A percentile compares a stretch with the other conserved stretches of the same genome.
Conservation (phyloP, 2,329 filamentous ascomycete species). For the Paecilomyces sp. region DNA sequence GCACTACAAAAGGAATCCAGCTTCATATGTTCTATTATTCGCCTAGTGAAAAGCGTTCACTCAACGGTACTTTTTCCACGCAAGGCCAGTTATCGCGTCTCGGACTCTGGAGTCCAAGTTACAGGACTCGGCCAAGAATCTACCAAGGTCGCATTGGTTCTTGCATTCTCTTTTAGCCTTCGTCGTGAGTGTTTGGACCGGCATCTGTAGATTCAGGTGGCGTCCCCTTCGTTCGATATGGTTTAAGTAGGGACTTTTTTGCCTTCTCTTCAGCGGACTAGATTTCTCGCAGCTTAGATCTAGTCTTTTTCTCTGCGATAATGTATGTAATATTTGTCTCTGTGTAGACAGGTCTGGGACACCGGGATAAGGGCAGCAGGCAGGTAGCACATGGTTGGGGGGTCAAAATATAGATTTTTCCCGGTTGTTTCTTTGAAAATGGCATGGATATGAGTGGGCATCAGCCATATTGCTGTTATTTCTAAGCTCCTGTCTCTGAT, state of each 20-base stretch:
- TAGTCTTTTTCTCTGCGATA: conserved; percentile 2
- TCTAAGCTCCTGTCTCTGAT: no score
- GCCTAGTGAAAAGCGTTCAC: neutral
- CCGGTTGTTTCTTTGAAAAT: neutral
- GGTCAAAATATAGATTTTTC: neutral
- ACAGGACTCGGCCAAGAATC: neutral
- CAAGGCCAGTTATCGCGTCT: neutral
- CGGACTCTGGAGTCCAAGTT: neutral
- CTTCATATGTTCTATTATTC: neutral
- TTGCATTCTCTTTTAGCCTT: neutral
- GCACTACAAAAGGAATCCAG: neutral
- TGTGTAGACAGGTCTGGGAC: neutral
- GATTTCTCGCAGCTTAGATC: neutral
- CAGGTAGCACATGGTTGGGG: neutral
- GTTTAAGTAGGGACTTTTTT: neutral
- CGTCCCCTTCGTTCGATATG: neutral
- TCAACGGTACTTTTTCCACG: neutral
- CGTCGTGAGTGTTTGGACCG: neutral
- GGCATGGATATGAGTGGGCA: neutral
- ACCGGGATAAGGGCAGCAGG: neutral
- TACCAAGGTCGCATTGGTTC: neutral
- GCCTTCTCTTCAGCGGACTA: neutral
- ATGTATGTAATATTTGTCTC: neutral
- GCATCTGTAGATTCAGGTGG: neutral
- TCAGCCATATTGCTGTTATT: neutral